Percentiles rank a stretch among this genome's conserved stretches.
phyloP scores from a whole-genome alignment of 768 basidiomycete species.

The Strobilomyces confusus region DNA sequence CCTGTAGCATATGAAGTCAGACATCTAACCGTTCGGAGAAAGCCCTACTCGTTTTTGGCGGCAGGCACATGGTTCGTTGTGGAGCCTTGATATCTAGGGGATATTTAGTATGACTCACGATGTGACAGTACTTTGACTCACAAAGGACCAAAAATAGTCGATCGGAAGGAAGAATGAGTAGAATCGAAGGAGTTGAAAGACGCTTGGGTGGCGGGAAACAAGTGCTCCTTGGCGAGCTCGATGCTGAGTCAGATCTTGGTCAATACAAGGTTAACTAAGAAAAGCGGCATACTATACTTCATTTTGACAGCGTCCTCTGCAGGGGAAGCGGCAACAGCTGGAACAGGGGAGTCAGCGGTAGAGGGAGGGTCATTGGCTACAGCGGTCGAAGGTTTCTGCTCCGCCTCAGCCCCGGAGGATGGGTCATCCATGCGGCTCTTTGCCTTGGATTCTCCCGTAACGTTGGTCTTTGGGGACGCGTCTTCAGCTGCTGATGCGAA shows the following conservation, averaged over 20 bases:
- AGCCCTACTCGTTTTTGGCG: constrained; percentile 19
- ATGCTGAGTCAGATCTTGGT: constrained; percentile 30
- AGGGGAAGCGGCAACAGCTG: constrained; percentile 2
- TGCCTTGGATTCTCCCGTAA: constrained; percentile 1
- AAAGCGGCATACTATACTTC: constrained; percentile 15
- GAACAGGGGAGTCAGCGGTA: neutral
- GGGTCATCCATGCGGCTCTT: neutral
- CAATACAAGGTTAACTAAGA: neutral
- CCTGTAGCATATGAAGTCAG: constrained; percentile 14
- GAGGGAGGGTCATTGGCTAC: neutral
- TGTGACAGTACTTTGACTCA: constrained; percentile 31
- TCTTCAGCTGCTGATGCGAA: neutral
- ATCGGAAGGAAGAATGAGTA: constrained; percentile 37
- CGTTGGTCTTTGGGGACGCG: neutral
- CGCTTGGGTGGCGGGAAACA: constrained; percentile 41
- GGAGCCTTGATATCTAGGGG: constrained; percentile 25
- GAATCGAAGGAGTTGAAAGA: constrained; percentile 19
- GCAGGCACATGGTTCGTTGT: neutral
- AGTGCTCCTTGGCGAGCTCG: constrained; percentile 39
- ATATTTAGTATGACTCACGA: constrained; percentile 2
- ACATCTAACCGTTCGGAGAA: neutral
- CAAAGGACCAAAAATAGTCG: constrained; percentile 70
- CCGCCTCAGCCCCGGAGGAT: neutral
- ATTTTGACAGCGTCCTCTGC: constrained; percentile 24
- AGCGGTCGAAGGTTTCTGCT: constrained; percentile 12